These are phyloP conservation scores for Tricholoma flavovirens DNA, from an alignment of 768 basidiomycete species.

Conservation along the genomic window DNA sequence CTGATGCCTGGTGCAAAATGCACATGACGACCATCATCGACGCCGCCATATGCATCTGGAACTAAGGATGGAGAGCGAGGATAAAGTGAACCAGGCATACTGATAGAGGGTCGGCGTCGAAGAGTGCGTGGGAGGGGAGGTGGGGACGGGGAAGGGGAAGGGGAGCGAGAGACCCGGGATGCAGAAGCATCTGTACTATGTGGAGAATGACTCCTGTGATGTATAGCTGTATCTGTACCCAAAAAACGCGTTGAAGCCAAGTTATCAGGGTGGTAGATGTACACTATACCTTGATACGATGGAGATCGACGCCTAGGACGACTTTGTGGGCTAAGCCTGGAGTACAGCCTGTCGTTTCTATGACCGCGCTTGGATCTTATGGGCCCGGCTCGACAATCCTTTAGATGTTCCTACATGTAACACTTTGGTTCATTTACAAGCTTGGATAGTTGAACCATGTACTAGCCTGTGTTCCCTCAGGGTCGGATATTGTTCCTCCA, in stretches of 20 bases:
- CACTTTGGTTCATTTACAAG: neutral
- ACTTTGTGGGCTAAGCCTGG: constrained; percentile 4
- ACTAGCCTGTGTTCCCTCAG: constrained; percentile 9
- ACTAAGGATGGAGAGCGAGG: constrained; percentile 67
- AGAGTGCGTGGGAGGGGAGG: constrained; percentile 28
- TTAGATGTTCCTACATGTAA: neutral
- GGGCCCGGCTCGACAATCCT: neutral
- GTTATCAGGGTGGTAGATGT: neutral
- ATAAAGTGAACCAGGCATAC: constrained; percentile 79
- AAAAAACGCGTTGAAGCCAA: neutral
- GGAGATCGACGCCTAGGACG: constrained; percentile 5
- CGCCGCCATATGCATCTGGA: constrained; percentile 20
- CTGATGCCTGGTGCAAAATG: constrained; percentile 27
- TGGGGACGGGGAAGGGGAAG: constrained; percentile 30
- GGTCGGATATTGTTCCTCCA: constrained; percentile 28
- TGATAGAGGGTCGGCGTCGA: constrained; percentile 39
- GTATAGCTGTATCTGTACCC: too few relatives aligned
- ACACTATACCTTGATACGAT: constrained; percentile 3
- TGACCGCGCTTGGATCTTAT: neutral
- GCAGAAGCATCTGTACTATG: too few relatives aligned
- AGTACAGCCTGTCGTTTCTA: neutral
- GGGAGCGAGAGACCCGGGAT: constrained; percentile 16
- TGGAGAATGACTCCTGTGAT: neutral
- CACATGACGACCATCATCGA: constrained; percentile 29
- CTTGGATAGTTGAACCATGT: neutral